Evolutionary conservation across 148 eudicot genomes (phyloP).

Genomic region (Cornus kousa): DNA sequence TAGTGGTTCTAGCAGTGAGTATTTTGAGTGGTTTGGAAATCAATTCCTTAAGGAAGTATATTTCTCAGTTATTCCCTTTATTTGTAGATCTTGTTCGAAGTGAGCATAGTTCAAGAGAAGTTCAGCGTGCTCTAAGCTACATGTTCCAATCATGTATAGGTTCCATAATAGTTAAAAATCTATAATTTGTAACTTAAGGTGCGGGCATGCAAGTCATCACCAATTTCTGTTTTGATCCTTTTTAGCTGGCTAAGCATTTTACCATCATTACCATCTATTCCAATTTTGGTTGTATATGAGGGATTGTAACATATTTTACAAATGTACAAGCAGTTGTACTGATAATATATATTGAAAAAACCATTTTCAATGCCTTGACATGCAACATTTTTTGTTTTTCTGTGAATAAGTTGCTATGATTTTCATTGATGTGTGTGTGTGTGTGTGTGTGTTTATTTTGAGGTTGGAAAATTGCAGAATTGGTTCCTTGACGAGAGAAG

Average conservation of each 20-base stretch:
- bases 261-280: neutral
- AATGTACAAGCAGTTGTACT: neutral
- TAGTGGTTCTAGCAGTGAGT: constrained; percentile 59
- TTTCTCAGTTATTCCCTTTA: constrained; percentile 65
- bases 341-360: neutral
- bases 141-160: constrained; percentile 64
- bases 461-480: too few species aligned
- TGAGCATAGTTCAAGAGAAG: constrained; percentile 62
- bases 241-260: neutral
- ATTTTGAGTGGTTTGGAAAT: constrained; percentile 51
- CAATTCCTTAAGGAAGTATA: constrained; percentile 51
- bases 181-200: constrained; percentile 8
- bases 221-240: neutral
- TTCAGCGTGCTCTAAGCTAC: constrained; percentile 47
- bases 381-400: too few species aligned
- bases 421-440: too few species aligned
- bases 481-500: too few species aligned
- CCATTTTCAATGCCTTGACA: neutral
- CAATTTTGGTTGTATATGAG: neutral
- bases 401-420: too few species aligned
- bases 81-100: constrained; percentile 64
- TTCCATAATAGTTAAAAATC: constrained; percentile 37
- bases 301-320: neutral
- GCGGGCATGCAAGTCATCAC: neutral
- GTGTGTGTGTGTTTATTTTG: too few species aligned